phyloP scores from a whole-genome alignment of 139 green algal genomes.

The Nannochloris sp. region DNA sequence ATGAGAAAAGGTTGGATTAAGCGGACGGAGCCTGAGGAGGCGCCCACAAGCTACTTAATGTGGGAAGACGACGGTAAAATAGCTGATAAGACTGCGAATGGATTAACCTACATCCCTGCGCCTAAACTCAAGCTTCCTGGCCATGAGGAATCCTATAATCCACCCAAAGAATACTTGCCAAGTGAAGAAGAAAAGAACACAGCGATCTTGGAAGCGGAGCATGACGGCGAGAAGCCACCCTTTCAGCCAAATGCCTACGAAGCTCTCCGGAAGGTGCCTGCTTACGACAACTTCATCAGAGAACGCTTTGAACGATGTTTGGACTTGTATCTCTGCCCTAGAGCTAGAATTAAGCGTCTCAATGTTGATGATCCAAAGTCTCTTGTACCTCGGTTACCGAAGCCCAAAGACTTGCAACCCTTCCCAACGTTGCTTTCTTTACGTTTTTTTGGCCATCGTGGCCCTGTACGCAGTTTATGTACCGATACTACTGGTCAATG shows the following conservation, averaged over 20 bases:
- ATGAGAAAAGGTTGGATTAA: constrained; percentile 91
- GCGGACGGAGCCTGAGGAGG: constrained; percentile 12
- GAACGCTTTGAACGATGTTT: constrained; percentile 97
- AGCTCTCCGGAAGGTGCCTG: constrained; percentile 63
- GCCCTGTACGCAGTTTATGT: constrained; percentile 46
- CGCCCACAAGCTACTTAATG: constrained; percentile 70
- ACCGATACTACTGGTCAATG: constrained; percentile 69
- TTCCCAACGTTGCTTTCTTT: constrained; percentile 79
- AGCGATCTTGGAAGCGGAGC: constrained; percentile 57
- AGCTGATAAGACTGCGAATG: constrained; percentile 52
- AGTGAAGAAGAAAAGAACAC: constrained; percentile 81
- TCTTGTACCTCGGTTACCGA: constrained; percentile 88
- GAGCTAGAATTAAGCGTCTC: constrained; percentile 61
- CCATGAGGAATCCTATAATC: constrained; percentile 94
- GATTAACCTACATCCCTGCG: constrained; percentile 86
- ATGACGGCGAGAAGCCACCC: constrained; percentile 51
- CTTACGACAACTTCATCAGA: constrained; percentile 84
- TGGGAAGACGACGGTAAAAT: constrained; percentile 80
- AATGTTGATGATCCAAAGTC: constrained; percentile 66
- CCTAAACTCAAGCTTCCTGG: constrained; percentile 84
- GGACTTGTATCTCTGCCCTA: constrained; percentile 96
- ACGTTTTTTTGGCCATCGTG: constrained; percentile 70
- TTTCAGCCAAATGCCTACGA: constrained; percentile 61
- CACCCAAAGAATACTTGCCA: constrained; percentile 88
- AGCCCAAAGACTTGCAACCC: constrained; percentile 86